phyloP scores from a whole-genome alignment of 2,329 filamentous ascomycete genomes.

The Aspergillus nomiae region DNA sequence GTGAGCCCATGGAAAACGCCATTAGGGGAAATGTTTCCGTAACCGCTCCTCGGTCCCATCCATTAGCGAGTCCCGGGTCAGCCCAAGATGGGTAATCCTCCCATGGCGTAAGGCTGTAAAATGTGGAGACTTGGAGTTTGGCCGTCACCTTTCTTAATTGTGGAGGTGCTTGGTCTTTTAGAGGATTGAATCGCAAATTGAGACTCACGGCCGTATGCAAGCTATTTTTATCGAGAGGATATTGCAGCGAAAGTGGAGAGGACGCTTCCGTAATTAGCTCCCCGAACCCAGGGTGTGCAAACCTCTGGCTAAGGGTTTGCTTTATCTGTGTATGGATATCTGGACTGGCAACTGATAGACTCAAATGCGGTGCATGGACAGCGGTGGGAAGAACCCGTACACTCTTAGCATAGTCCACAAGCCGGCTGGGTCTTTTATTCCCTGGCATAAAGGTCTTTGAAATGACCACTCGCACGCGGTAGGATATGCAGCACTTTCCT shows the following conservation, averaged over 20 bases:
- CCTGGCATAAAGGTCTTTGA: no score
- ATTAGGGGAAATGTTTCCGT: background rate
- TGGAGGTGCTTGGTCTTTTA: background rate
- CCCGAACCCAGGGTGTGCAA: background rate
- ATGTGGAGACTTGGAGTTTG: background rate
- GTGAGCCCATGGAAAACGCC: background rate
- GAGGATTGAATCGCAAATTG: background rate
- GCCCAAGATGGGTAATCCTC: background rate
- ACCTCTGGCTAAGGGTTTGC: background rate
- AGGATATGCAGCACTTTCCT: background rate
- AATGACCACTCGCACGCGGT: background rate
- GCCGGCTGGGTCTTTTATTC: background rate
- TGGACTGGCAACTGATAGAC: background rate
- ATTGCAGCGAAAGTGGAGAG: background rate
- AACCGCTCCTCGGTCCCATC: background rate
- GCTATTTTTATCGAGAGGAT: background rate
- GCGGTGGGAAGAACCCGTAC: background rate
- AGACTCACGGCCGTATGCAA: background rate
- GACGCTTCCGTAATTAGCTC: background rate
- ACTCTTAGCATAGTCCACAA: background rate
- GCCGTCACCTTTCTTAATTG: background rate
- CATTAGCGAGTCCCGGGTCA: background rate
- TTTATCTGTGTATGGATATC: background rate
- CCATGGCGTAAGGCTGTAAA: background rate
- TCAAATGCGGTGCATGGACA: accelerated